Evolutionary conservation across 176 grass and related monocot genomes (phyloP), one percentile per base, ranked within the genome.

Genomic region (Carex parvula): DNA sequence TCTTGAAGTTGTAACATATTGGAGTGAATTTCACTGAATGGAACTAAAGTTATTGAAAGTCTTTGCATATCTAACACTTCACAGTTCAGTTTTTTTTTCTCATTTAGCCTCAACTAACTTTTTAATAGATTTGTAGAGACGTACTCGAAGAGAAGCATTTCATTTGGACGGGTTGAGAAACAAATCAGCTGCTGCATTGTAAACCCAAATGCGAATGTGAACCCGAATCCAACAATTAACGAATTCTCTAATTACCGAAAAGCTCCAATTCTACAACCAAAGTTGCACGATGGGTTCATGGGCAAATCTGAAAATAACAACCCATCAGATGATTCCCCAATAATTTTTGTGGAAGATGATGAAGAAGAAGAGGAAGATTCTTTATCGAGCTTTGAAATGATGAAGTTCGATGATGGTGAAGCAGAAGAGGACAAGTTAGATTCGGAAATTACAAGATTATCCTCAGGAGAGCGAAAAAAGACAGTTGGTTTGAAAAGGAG

Each of bases 121-220:
- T 26, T 82, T 11, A 39, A 82, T 64, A 89, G 87, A 70, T 89
- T 89, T 85, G 87, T 89, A 21, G 75, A 89, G 64, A 79, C 50
- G n/a, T 89, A 64, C 79, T 89, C 83, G 8, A 81, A 61, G 0
- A 89, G 39, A 74, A 73, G 10, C 57, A 53, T 89, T 69, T 33
- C 61, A 42, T 89, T 89, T 72, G 87, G 87, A 63, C 84, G 84
- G 33, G 55, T 89, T 52, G 72, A 89, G 65, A 89, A 89, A 73
- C 87, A 74, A 70, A 85, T 89, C 15, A 60, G 65, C 60, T 89
- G 87, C 85, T 78, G 22, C 61, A 55, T 89, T 16, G 20, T 88
- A 84, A 84, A 79, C 16, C 60, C 26, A 22, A 57, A 35, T 88
- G 14, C 53, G 22, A 70, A 77, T 20, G 17, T 33, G 10, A 69